phyloP scores from a whole-genome alignment of 306 rosid species.

The Cotoneaster glaucophyllus region DNA sequence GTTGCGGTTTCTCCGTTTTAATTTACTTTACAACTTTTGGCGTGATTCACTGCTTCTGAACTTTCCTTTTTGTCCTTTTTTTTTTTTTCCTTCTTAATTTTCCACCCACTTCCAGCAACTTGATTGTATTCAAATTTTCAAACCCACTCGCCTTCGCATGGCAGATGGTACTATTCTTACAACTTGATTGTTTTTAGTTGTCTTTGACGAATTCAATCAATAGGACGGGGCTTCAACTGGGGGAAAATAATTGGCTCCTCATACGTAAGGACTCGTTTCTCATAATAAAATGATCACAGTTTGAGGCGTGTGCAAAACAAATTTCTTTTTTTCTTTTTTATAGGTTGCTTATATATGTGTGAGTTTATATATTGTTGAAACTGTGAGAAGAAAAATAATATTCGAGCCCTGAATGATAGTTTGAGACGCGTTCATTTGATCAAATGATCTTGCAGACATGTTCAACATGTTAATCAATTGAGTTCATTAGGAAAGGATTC shows the following conservation, averaged over 20 bases:
- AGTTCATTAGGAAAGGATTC: too few species aligned
- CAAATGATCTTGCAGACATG: too few species aligned
- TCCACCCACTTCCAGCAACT: conserved; percentile 19
- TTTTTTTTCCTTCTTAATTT: not conserved
- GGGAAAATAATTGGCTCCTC: not conserved
- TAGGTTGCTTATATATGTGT: too few species aligned
- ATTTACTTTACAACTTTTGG: conserved; percentile 16
- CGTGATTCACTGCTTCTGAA: conserved; percentile 18
- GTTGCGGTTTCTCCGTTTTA: conserved; percentile 11
- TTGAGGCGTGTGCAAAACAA: not conserved
- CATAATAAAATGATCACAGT: not conserved
- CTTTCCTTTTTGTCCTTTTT: conserved; percentile 13
- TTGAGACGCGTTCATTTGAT: too few species aligned
- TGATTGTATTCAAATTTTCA: not conserved
- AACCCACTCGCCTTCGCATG: conserved; percentile 5
- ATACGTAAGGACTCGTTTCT: too few species aligned
- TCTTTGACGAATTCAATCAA: not conserved
- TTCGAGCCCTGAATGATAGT: too few species aligned
- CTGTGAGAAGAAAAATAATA: too few species aligned
- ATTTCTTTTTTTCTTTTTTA: too few species aligned
- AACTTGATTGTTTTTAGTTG: not conserved
- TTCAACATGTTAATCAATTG: too few species aligned
- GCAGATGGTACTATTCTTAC: not conserved
- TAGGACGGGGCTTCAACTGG: not conserved
- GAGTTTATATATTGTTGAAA: too few species aligned